Conservation (phyloP, 2,329 filamentous ascomycete genomes). For the Lanzia echinophila region DNA sequence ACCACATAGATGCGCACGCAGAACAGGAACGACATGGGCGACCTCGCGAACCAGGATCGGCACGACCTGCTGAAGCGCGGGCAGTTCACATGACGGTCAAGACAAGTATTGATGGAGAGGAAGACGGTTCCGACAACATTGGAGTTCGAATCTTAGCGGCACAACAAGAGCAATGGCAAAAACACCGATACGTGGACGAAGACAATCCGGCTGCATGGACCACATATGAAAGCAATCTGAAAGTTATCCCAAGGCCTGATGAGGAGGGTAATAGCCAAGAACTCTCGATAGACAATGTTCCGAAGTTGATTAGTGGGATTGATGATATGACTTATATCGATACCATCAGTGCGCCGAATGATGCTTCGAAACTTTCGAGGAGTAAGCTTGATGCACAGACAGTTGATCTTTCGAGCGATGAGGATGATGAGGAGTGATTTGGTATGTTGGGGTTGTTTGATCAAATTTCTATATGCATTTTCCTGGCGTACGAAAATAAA, state of each 20-base stretch:
- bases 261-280: constrained; percentile 13
- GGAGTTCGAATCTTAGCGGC: constrained; percentile 68
- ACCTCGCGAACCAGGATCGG: constrained; percentile 31
- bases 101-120: constrained; percentile 61
- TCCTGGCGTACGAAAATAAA: constrained; percentile 19
- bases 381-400: constrained; percentile 22
- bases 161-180: constrained; percentile 76
- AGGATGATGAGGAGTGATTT: constrained; percentile 4
- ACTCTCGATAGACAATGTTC: constrained; percentile 17
- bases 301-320: constrained; percentile 45
- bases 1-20: constrained; percentile 79
- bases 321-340: constrained; percentile 55
- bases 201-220: constrained; percentile 70
- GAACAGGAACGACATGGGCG: constrained; percentile 51
- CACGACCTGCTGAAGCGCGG: constrained; percentile 48
- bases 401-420: background rate
- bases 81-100: constrained; percentile 86
- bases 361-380: constrained; percentile 26
- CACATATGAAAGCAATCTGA: constrained; percentile 67
- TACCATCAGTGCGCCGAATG: constrained; percentile 48
- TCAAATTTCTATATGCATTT: constrained; percentile 16
- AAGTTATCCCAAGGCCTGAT: constrained; percentile 30
- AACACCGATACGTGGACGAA: constrained; percentile 74
- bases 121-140: constrained; percentile 62
- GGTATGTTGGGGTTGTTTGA: background rate